Base-by-base conservation (phyloP, 495 filamentous ascomycete genomes). In the Tuber magnatum region DNA sequence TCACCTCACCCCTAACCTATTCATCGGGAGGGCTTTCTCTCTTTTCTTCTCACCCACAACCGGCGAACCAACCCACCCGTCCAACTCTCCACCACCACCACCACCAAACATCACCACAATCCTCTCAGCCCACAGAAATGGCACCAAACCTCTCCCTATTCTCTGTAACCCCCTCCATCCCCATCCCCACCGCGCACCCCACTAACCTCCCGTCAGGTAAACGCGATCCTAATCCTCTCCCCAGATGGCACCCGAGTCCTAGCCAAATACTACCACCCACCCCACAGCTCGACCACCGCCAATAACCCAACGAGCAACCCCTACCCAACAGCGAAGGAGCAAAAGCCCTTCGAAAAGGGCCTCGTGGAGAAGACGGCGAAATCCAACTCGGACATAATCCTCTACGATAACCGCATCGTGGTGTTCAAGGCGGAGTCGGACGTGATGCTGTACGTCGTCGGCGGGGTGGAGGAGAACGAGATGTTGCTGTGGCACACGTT, bases 361-460 rank as follows among this genome's bases (percentile, higher is more conserved):
- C 88, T 99, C 39, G 85, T 97, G 68, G 93, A 95, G 76, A 99
- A 99, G 88, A 99, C 95, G 24, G 93, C 92, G 78, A 99, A 99
- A 86, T 92, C 94, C 81, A 92, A 89, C 39, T 92, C 91, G 73
- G 95, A 99, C 85, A 93, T 99, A 80, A 97, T 99, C 73, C 89
- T 98, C 70, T 98, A 97, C 86, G 95, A 98, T 84, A 93, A 93
- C 85, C 90, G 92, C 78, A 89, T 98, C 46, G 93, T 98, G 44
- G 92, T 98, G 44, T 99, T 97, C 87, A 98, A 98, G 89, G 91
- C 91, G 85, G 95, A 99, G 87, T 92, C 92, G 78, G 95, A 99
- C 84, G 93, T 99, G 41, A 96, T 97, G 90, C 87, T 99, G 73
- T 99, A 97, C 83, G 94, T 97, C 40, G 92, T 99, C 12, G 94